Evolutionary conservation across 768 basidiomycete genomes (phyloP).

Genomic region (Macrolepiota dolichaula): DNA sequence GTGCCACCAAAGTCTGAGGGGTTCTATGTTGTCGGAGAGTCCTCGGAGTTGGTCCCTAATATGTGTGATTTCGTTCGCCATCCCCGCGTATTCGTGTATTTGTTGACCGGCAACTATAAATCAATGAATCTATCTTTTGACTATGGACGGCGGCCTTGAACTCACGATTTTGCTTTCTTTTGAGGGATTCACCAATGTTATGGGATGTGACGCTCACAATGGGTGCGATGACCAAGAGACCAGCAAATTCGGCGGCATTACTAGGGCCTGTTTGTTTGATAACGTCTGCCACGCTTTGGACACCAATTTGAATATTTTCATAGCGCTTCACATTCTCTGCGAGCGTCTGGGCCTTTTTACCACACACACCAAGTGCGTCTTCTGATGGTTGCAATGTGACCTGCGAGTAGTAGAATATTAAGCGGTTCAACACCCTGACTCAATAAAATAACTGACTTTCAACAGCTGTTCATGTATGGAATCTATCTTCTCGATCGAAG

Average conservation of each 20-base stretch:
- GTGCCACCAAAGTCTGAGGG: neutral
- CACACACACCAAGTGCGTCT: neutral
- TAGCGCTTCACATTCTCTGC: neutral
- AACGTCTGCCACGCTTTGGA: neutral
- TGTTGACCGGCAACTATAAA: neutral
- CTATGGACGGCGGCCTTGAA: too few species aligned
- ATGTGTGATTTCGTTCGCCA: neutral
- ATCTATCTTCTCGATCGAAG: neutral
- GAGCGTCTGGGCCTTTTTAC: neutral
- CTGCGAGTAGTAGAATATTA: neutral
- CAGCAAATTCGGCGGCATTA: neutral
- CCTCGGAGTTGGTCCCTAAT: neutral
- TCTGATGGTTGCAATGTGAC: neutral
- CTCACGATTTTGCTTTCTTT: neutral
- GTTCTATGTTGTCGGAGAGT: neutral
- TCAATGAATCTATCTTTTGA: neutral
- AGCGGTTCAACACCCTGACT: neutral
- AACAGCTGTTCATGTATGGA: neutral
- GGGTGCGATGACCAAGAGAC: neutral
- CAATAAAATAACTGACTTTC: neutral
- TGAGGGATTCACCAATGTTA: neutral
- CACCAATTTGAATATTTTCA: neutral
- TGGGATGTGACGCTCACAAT: neutral
- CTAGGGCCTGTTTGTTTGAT: neutral
- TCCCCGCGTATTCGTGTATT: neutral